Conservation (phyloP, 2,329 filamentous ascomycete genomes). For the Aspergillus pseudotamarii region DNA sequence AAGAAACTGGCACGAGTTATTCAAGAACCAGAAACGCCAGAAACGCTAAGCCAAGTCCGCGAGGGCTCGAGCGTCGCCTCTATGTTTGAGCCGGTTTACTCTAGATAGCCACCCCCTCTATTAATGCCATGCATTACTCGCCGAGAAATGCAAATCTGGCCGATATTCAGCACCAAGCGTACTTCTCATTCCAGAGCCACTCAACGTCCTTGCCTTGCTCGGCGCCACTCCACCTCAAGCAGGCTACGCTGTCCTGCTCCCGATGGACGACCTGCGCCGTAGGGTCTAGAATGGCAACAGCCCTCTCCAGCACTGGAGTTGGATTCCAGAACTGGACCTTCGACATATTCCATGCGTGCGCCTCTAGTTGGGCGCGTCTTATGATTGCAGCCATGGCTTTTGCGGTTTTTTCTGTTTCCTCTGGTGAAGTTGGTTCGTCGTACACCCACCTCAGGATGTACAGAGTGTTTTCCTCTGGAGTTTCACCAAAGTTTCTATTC, state of each 20-base stretch:
- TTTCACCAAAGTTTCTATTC: constrained; percentile 44
- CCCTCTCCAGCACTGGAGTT: constrained; percentile 53
- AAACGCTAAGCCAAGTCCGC: constrained; percentile 27
- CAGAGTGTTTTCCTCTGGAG: constrained; percentile 40
- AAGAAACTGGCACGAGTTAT: constrained; percentile 49
- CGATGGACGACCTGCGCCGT: constrained; percentile 45
- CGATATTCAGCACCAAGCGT: constrained; percentile 49
- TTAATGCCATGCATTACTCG: not conserved
- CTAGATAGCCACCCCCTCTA: constrained; percentile 1
- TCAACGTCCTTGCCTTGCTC: constrained; percentile 43
- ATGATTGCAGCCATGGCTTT: constrained; percentile 65
- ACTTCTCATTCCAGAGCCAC: constrained; percentile 54
- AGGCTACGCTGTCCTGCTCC: constrained; percentile 50
- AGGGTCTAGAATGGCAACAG: constrained; percentile 43
- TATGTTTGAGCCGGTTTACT: constrained; percentile 3
- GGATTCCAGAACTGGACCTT: constrained; percentile 86
- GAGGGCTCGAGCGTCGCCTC: constrained; percentile 1
- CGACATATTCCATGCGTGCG: constrained; percentile 69
- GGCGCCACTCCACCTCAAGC: constrained; percentile 51
- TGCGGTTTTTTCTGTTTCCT: constrained; percentile 54
- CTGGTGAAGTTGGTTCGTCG: constrained; percentile 39
- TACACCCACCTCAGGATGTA: constrained; percentile 48
- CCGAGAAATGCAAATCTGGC: constrained; percentile 7
- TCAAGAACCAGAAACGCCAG: constrained; percentile 39
- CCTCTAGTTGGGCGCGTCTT: constrained; percentile 68